phyloP scores from a whole-genome alignment of 441 rosid species.

The Kokia cookei region DNA sequence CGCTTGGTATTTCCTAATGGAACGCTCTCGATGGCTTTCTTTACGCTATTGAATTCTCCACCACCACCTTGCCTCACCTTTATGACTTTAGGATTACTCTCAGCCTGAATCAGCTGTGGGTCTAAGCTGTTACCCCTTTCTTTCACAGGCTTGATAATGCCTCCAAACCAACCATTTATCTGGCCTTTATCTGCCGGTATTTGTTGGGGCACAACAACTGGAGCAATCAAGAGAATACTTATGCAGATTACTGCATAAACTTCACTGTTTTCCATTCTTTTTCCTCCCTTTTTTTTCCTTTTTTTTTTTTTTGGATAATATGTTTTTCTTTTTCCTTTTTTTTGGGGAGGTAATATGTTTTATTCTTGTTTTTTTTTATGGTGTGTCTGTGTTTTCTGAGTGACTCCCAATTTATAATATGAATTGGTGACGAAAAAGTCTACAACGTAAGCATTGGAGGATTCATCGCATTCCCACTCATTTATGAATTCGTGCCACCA shows the following conservation, averaged over 20 bases:
- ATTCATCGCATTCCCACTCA: not conserved
- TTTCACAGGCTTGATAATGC: conserved; percentile 17
- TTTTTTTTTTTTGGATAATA: not conserved
- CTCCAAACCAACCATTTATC: conserved; percentile 20
- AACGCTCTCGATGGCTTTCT: not conserved
- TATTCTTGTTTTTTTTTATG: not conserved
- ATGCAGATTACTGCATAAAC: not conserved
- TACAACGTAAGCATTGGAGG: not conserved
- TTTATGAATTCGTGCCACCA: not conserved
- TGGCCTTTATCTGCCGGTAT: conserved; percentile 20
- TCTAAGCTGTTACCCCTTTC: conserved; percentile 20
- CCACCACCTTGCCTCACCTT: conserved; percentile 34
- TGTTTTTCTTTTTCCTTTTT: too few species aligned
- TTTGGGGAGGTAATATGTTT: too few species aligned
- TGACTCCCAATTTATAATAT: not conserved
- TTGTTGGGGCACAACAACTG: not conserved
- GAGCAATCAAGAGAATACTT: not conserved
- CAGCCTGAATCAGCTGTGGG: conserved; percentile 24
- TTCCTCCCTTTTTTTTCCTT: too few species aligned
- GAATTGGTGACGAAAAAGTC: not conserved
- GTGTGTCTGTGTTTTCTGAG: not conserved
- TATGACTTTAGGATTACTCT: conserved; percentile 14
- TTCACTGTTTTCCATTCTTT: not conserved
- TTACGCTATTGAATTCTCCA: conserved; percentile 36
- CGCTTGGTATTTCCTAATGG: too few species aligned